Base-by-base conservation (phyloP, 1,139 yeast genomes). In the Candida tropicalis region DNA sequence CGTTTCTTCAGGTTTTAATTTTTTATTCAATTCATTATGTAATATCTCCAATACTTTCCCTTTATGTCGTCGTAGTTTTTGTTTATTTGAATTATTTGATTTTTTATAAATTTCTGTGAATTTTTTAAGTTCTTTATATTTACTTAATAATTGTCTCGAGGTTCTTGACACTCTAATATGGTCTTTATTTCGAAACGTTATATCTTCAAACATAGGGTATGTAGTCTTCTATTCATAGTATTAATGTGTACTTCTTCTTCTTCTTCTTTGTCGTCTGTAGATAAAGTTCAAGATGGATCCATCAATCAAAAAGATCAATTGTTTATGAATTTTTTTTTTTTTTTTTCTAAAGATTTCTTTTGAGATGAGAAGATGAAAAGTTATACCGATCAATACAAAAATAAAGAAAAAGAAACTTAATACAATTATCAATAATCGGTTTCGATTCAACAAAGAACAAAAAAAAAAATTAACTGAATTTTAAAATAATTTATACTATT, bases 1-100 rank as follows among this genome's bases (percentile, higher is more conserved):
- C 0, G 74, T 63, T 34, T 66, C 74, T 44, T 68, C 71, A 0
- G 74, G 74, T 10, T 52, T 50, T n/a, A 45, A 12, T 24, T 24
- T 13, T 27, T 54, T 49, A 22, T 42, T 37, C 15, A 57, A 35
- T 27, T 54, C 55, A n/a, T 48, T 35, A 29, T 52, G 54, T 15
- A 61, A 55, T 26, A 45, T 42, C 35, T 43, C 49, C 25, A 49
- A 47, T 20, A 51, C 47, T 40, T 11, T 43, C 40, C 48, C 44
- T 39, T 65, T 56, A 43, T 40, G 41, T 46, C 32, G 52, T 50
- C 42, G 51, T 39, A 47, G 42, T 35, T 44, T 48, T 35, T 18
- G 41, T 35, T 45, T 44, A 2, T 38, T 40, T 16, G 40, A 13
- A 16, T 27, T 25, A 10, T 47, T 38, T 15, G 47, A 44, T 9